phyloP scores from a whole-genome alignment of 2,329 filamentous ascomycete genomes.

The Scedosporium boydii region DNA sequence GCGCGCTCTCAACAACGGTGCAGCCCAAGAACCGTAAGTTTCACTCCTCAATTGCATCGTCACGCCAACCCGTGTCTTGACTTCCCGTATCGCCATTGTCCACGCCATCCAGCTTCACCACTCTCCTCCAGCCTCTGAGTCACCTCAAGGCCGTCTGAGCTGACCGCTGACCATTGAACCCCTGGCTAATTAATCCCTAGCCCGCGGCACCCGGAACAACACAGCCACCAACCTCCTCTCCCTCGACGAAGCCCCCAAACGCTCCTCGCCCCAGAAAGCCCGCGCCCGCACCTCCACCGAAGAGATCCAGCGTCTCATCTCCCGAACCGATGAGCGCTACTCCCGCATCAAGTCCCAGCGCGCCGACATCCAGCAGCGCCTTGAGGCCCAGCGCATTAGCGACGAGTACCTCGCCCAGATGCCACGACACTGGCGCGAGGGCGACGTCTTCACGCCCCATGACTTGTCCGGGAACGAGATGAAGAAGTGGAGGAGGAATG shows the following conservation, averaged over 20 bases:
- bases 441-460: conserved; percentile 85
- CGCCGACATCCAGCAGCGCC: conserved; percentile 11
- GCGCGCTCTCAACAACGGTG: not conserved
- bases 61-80: not conserved
- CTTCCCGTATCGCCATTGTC: not conserved
- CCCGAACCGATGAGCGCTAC: conserved; percentile 13
- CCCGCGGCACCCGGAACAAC: conserved; percentile 9
- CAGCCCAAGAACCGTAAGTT: conserved; percentile 1
- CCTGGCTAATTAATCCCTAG: not conserved
- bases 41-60: too few relatives aligned
- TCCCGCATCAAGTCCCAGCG: conserved; percentile 10
- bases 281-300: conserved; percentile 13
- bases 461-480: conserved; percentile 73
- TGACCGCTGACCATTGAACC: too few relatives aligned
- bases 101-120: not conserved
- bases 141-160: not conserved
- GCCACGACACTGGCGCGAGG: conserved; percentile 61
- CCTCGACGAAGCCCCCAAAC: conserved; percentile 13
- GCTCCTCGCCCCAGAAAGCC: conserved; percentile 7
- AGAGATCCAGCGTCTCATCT: conserved; percentile 10
- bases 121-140: not conserved
- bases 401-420: conserved; percentile 53
- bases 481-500: conserved; percentile 63
- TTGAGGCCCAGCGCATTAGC: conserved; percentile 23
- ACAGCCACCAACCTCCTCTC: conserved; percentile 15